phyloP scores from a whole-genome alignment of 2,329 filamentous ascomycete species.

The Juglanconis juglandina region DNA sequence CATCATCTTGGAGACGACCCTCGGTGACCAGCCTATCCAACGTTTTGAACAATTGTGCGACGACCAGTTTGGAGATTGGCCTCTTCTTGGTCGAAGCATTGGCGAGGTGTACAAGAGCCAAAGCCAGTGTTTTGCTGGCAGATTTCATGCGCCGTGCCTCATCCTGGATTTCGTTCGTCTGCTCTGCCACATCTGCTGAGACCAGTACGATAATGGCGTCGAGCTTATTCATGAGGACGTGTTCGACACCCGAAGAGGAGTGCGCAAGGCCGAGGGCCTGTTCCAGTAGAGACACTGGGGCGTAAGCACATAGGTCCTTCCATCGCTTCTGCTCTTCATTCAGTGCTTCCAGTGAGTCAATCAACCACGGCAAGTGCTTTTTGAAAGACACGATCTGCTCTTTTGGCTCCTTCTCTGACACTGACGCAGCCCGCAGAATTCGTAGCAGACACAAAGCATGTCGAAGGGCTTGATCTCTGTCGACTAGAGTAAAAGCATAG shows the following conservation, averaged over 20 bases:
- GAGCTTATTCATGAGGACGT: conserved; percentile 24
- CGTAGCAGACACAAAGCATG: conserved; percentile 44
- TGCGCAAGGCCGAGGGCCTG: conserved; percentile 26
- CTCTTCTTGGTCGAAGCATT: conserved; percentile 21
- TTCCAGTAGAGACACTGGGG: conserved; percentile 35
- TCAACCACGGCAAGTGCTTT: conserved; percentile 45
- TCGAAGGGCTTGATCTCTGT: conserved; percentile 41
- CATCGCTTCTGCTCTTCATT: conserved; percentile 38
- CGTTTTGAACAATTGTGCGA: conserved; percentile 22
- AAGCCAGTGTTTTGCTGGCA: conserved; percentile 19
- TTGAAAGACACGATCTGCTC: conserved; percentile 32
- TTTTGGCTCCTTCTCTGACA: conserved; percentile 31
- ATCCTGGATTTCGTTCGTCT: conserved; percentile 16
- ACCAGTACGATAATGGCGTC: conserved; percentile 25
- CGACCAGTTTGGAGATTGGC: conserved; percentile 24
- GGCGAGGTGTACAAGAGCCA: conserved; percentile 25
- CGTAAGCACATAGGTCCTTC: conserved; percentile 28
- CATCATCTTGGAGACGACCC: neutral
- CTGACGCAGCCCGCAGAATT: conserved; percentile 40
- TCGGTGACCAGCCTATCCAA: conserved; percentile 1
- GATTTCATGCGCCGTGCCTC: conserved; percentile 17
- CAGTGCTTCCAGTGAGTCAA: conserved; percentile 46
- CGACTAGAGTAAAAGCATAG: conserved; percentile 38
- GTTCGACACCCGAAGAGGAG: conserved; percentile 13
- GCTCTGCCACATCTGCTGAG: conserved; percentile 21